These are phyloP conservation scores for Pythium dissotocum DNA, from an alignment of 352 stramenopile species.

Conservation along the genomic window DNA sequence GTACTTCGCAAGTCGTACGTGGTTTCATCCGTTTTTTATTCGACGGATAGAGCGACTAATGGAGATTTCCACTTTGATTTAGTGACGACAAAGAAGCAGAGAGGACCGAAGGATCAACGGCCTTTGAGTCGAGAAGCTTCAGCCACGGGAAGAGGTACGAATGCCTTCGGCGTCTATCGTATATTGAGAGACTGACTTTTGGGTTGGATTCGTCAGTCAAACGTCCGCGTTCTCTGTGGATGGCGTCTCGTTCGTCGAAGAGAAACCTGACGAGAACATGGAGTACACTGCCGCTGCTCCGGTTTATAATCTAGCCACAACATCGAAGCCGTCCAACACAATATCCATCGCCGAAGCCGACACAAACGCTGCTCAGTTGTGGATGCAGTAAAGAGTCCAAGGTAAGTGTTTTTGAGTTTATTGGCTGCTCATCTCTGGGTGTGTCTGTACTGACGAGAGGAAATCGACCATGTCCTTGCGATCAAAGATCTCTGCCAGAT, in stretches of 20 bases:
- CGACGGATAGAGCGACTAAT: too few relatives aligned
- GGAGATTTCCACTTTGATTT: not conserved
- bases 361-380: constrained; percentile 25
- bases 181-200: not conserved
- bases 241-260: constrained; percentile 7
- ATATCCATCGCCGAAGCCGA: constrained; percentile 10
- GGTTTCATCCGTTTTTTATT: too few relatives aligned
- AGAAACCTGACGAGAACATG: not conserved
- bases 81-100: not conserved
- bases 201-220: not conserved
- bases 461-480: constrained; percentile 35
- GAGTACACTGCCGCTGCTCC: not conserved
- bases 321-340: not conserved
- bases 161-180: not conserved
- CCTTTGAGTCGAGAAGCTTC: constrained; percentile 55
- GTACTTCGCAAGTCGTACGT: not conserved
- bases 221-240: constrained; percentile 5
- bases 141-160: constrained; percentile 47
- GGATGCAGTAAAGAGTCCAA: constrained; percentile 21
- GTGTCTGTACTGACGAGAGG: constrained; percentile 12
- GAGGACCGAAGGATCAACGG: not conserved
- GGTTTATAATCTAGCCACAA: not conserved
- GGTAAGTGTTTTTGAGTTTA: constrained; percentile 1
- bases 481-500: constrained; percentile 48
- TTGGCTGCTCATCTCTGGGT: constrained; percentile 5